Conservation (phyloP, 228 moss, liverwort and hornwort species). For the Sphagnum magellanicum region DNA sequence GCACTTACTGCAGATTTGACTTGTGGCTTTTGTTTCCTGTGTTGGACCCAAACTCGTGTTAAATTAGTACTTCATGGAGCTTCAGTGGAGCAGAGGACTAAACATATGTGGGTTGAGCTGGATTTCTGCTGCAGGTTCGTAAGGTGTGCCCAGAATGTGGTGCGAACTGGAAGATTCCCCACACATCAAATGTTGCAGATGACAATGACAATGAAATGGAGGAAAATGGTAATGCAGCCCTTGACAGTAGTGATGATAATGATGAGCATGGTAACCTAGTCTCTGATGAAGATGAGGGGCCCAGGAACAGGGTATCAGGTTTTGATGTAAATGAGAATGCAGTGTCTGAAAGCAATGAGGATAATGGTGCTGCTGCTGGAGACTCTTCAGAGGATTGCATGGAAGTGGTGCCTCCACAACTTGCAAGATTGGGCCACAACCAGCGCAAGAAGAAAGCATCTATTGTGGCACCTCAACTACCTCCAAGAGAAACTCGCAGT, state of each 20-base stretch:
- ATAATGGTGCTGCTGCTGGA: no score
- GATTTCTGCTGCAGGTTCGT: constrained; percentile 19
- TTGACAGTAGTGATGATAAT: constrained; percentile 4
- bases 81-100: background rate
- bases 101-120: background rate
- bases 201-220: background rate
- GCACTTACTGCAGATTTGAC: background rate
- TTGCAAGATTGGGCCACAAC: no score
- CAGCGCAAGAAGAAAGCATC: no score
- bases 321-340: no score
- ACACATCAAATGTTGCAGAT: background rate
- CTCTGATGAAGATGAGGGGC: constrained; percentile 1
- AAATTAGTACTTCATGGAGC: background rate
- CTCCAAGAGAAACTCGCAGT: no score
- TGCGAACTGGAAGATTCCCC: constrained; percentile 34
- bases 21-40: background rate
- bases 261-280: background rate
- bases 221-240: background rate
- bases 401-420: no score
- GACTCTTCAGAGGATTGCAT: no score
- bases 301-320: no score
- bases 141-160: constrained; percentile 49
- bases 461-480: no score
- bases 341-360: no score
- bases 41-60: background rate